Base-by-base conservation (phyloP, 1,139 yeast species). In the Geotrichum europaeum region DNA sequence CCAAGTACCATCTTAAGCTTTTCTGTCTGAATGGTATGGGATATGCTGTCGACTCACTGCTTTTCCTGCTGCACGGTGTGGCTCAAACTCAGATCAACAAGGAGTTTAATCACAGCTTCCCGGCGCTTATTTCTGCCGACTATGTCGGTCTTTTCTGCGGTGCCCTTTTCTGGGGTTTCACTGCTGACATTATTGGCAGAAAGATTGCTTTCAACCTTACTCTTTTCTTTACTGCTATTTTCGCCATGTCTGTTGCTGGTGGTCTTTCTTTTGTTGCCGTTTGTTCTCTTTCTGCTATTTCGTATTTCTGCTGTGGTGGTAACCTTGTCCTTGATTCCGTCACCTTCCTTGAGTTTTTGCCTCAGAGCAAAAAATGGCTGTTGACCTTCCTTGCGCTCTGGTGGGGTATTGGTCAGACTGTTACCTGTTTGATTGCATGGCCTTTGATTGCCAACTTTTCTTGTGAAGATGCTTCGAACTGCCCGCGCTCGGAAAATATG, bases 381-480 rank as follows among this genome's bases (percentile, higher is more conserved):
- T 76, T 82, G 59, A 82, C 86, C 0, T 74, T 81, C 47, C 77
- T 84, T 75, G 86, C 87, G 7, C 73, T 77, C 34, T 84, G 82
- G 75, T 84, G 87, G 87, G 86, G 85, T 61, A 70, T 84, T 58
- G 87, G 87, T 51, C 86, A 83, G 70, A 79, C 85, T 0, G 73
- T 84, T 55, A 81, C 85, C 9, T 76, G 76, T 30, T 74, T 82
- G n/a, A 68, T 82, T 51, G 81, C 84, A 5, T 84, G 85, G 84
- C 85, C 84, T 0, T 79, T 83, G 59, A 72, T 84, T 60, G 80
- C 84, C 36, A 78, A 78, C 61, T 74, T 75, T 63, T 76, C 82
- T 15, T 84, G 87, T 72, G 66, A 70, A 0, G 65, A 66, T 15
- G 72, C 71, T 7, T 75, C 68, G 4, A 58, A 74, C 62, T 83